Base-by-base conservation (phyloP, 345 rosid species). In the Ceriops zippeliana region DNA sequence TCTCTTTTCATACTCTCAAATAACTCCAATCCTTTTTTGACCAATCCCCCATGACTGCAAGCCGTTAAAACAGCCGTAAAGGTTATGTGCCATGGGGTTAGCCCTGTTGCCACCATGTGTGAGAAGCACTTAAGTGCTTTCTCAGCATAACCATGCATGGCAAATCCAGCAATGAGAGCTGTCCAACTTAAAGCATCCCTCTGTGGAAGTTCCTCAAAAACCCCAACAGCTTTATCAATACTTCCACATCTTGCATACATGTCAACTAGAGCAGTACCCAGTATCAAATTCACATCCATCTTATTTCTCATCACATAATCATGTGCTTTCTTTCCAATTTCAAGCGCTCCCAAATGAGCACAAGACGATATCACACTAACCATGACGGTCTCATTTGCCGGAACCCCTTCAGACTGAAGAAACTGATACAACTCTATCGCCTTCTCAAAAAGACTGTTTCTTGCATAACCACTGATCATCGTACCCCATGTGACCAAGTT, bases 201-300 rank as follows among this genome's bases (percentile, higher is more conserved):
- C 57, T 83, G 86, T 2, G 70, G 73, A 66, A 89, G 73, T 51
- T 70, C 81, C 20, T 83, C 75, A 54, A 89, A 89, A 4, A 90
- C 81, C 70, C 1, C 13, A 59, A 83, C 38, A 7, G 92, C 95
- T 76, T 78, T 83, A 31, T 84, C 75, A 7, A 89, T 80, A 15
- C 78, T 72, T 6, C 95, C 95, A 68, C 97, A 89, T 56, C 85
- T 85, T 38, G 90, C 86, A 74, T 85, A 87, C 93, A 89, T 91
- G 51, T 89, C 89, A 1, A 91, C 82, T 5, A 89, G 64, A 70
- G 91, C 90, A 1, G 96, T 91, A 6, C 91, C 91, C 13, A 91
- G 87, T 42, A 85, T 75, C 70, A 86, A 62, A 80, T 83, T 82
- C 73, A 86, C 66, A 53, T 61, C 75, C 74, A 87, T 61, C 26